Base-by-base conservation (phyloP, 768 basidiomycete genomes). In the Lentinus brumalis region DNA sequence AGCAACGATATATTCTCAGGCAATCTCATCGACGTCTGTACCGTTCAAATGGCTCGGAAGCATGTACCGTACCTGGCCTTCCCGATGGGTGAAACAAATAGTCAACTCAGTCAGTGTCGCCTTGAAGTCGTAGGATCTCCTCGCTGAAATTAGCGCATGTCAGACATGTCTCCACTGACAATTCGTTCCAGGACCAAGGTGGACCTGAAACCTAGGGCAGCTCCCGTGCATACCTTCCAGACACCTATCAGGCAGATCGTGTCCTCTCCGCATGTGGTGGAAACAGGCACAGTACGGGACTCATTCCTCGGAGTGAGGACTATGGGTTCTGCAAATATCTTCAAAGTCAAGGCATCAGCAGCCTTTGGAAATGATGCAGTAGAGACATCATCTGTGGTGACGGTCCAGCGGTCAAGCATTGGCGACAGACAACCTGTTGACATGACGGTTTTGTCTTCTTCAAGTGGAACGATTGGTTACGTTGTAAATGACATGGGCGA, bases 221-320 rank as follows among this genome's bases (percentile, higher is more conserved):
- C 63, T 5, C 76, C 85, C 5, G 69, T 76, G 6, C 74, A 75
- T 60, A 73, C 74, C 2, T 91, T 90, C 61, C 73, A 81, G 18
- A 90, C 89, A 2, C 89, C 91, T 12, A 89, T 93, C 54, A 78
- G 79, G 54, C 91, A 92, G 64, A 75, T 92, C 3, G 32, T 57
- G 8, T 29, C 68, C 1, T 67, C 74, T 12, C 63, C 66, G 14
- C 65, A 73, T 11, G 66, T 67, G 30, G 62, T 69, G 15, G 62
- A 61, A 8, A 6, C 39, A 9, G 58, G 56, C 10, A 63, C 32
- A 30, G 51, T 15, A 21, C 5, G 14, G 18, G 16, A 21, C 14
- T n/a, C 14, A 30, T 10, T 60, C 11, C 31, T 69, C 4, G 69
- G 63, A 8, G 64, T 71, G 4, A 56, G 70, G 31, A 71, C 67